These are phyloP conservation scores for Penicillium robsamsonii DNA, from an alignment of 495 filamentous ascomycete genomes.

Conservation along the genomic window DNA sequence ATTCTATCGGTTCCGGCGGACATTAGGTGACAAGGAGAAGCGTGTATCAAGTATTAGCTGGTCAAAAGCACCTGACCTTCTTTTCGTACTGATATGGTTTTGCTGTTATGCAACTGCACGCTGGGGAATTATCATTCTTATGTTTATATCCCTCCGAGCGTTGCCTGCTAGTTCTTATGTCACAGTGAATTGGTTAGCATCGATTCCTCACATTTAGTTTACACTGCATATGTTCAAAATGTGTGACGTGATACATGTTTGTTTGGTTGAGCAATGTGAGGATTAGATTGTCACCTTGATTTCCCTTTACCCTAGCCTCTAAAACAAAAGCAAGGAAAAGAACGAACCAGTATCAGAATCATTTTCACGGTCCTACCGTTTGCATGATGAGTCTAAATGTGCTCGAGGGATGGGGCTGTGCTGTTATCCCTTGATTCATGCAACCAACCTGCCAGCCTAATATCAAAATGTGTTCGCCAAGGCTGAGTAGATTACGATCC, in stretches of 20 bases:
- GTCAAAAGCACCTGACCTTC: not conserved
- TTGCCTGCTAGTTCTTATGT: slow-evolving; percentile 11
- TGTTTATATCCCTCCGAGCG: slow-evolving; percentile 13
- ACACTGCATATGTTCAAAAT: not conserved
- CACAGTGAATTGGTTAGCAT: slow-evolving; percentile 8
- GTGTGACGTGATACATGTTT: slow-evolving; percentile 9
- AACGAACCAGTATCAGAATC: not conserved
- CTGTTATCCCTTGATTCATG: slow-evolving; percentile 1
- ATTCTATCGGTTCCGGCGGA: not conserved
- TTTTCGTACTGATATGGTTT: not conserved
- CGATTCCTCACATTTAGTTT: slow-evolving; percentile 14
- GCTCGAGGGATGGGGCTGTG: not conserved
- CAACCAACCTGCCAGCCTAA: not conserved
- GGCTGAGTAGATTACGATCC: slow-evolving; percentile 5
- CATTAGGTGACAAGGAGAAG: not conserved
- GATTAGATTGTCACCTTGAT: not conserved
- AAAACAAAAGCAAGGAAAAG: not conserved
- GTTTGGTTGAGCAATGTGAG: not conserved
- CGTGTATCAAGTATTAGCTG: not conserved
- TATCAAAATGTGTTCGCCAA: not conserved
- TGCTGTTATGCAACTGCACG: slow-evolving; percentile 6
- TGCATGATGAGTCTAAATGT: not conserved
- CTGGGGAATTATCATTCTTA: slow-evolving; percentile 11
- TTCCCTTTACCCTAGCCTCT: not conserved
- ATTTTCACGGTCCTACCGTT: not conserved